A percentile compares a stretch with the other conserved stretches of the same genome.
phyloP scores from a whole-genome alignment of 2,329 filamentous ascomycete genomes.

The Thermomyces lanuginosus region DNA sequence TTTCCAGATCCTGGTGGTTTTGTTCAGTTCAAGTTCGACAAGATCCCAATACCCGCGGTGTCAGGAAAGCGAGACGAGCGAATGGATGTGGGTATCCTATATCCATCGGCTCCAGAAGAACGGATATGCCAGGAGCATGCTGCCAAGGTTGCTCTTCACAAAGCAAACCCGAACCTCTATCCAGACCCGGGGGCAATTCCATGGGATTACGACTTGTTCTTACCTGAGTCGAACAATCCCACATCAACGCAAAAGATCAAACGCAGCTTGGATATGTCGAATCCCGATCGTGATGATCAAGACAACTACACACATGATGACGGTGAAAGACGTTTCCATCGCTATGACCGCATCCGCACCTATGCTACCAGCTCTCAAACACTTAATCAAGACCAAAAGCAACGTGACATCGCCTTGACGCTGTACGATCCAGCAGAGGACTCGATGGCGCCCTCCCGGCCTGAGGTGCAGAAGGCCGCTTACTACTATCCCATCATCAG shows the following conservation, averaged over 20 bases:
- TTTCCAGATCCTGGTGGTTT: constrained; percentile 43
- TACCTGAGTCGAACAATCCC: constrained; percentile 36
- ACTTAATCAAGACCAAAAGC: constrained; percentile 35
- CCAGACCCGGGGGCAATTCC: constrained; percentile 37
- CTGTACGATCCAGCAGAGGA: constrained; percentile 35
- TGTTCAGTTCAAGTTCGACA: constrained; percentile 45
- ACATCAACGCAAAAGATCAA: constrained; percentile 36
- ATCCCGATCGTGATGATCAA: constrained; percentile 38
- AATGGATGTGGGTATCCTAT: constrained; percentile 42
- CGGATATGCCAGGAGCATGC: constrained; percentile 32
- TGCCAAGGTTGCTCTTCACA: constrained; percentile 32
- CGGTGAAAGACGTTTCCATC: constrained; percentile 33
- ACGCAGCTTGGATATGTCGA: constrained; percentile 37
- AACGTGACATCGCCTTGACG: constrained; percentile 42
- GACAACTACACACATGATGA: constrained; percentile 32
- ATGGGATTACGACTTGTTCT: constrained; percentile 44
- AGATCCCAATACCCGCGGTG: constrained; percentile 37
- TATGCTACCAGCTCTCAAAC: constrained; percentile 43
- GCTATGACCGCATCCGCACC: constrained; percentile 41
- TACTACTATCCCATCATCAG: constrained; percentile 47
- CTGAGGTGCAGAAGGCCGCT: constrained; percentile 34
- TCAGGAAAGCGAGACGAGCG: constrained; percentile 39
- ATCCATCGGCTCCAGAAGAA: constrained; percentile 35
- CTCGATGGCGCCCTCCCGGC: constrained; percentile 8
- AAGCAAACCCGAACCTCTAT: constrained; percentile 33